phyloP scores from a whole-genome alignment of 2,329 filamentous ascomycete genomes.

The Cryoendolithus antarcticus region DNA sequence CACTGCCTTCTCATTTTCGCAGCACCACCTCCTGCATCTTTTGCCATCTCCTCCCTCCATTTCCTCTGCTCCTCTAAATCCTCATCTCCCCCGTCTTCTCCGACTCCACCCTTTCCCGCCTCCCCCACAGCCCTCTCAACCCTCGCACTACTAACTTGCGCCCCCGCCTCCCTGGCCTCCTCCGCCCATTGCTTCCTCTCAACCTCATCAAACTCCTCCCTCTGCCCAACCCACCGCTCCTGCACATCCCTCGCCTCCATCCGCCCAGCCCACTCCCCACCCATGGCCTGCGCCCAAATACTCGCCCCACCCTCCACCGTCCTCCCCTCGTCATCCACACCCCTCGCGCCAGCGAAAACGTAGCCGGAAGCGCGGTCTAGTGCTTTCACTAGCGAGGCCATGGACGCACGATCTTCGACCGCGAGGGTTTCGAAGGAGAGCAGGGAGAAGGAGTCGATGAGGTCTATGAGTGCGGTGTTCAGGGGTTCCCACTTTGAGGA shows the following conservation, averaged over 20 bases:
- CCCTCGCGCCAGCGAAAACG: slow-evolving; percentile 79
- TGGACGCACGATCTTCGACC: slow-evolving; percentile 92
- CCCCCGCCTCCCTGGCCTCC: slow-evolving; percentile 42
- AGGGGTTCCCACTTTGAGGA: slow-evolving; percentile 61
- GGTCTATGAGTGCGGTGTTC: slow-evolving; percentile 72
- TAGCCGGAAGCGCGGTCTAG: slow-evolving; percentile 91
- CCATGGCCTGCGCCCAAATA: slow-evolving; percentile 94
- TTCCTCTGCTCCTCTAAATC: slow-evolving; percentile 17
- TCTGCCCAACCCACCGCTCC: slow-evolving; percentile 87
- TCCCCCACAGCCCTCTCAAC: slow-evolving; percentile 8
- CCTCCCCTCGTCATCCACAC: slow-evolving; percentile 58
- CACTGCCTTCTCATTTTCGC: slow-evolving; percentile 14
- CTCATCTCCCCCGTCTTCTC: slow-evolving; percentile 16
- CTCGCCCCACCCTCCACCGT: slow-evolving; percentile 34
- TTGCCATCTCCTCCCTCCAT: slow-evolving; percentile 15
- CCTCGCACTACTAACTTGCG: slow-evolving; percentile 15
- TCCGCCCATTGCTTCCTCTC: slow-evolving; percentile 66
- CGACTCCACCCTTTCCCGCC: slow-evolving; percentile 4
- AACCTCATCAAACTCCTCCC: slow-evolving; percentile 72
- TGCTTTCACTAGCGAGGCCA: slow-evolving; percentile 80
- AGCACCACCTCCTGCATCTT: slow-evolving; percentile 6
- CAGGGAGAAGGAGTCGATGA: slow-evolving; percentile 81
- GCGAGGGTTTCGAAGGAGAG: slow-evolving; percentile 88
- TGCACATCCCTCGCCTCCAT: slow-evolving; percentile 85
- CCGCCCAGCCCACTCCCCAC: slow-evolving; percentile 48